Percentiles rank a stretch among this genome's conserved stretches.
These are phyloP conservation scores for Globisporangium uncinulatum DNA, from an alignment of 352 stramenopile species.

Conservation along the genomic window DNA sequence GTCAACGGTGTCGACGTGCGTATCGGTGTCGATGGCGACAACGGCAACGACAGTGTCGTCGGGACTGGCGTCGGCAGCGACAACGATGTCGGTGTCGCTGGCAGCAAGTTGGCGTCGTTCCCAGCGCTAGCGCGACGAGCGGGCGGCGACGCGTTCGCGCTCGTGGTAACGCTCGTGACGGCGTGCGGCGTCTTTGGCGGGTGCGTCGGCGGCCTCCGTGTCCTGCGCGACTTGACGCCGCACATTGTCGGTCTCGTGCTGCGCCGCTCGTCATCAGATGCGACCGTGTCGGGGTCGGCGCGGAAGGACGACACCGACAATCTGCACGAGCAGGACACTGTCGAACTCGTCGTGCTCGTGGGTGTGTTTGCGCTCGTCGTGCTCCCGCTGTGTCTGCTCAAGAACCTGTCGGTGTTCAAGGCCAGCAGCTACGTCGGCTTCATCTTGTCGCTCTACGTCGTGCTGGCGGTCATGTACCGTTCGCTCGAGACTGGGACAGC, in stretches of 20 bases:
- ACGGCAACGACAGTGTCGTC: too few relatives aligned
- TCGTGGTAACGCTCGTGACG: slow-evolving; percentile 61
- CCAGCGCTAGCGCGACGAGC: slow-evolving; percentile 56
- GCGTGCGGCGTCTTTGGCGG: slow-evolving; percentile 64
- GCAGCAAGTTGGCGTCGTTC: slow-evolving; percentile 52
- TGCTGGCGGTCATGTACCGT: slow-evolving; percentile 48
- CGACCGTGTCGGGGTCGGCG: background rate
- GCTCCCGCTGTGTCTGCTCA: slow-evolving; percentile 66
- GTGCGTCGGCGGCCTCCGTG: slow-evolving; percentile 65
- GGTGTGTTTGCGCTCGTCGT: slow-evolving; percentile 43
- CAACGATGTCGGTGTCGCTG: slow-evolving; percentile 30
- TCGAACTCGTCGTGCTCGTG: slow-evolving; percentile 27
- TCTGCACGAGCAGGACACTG: background rate
- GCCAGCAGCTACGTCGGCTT: slow-evolving; percentile 72
- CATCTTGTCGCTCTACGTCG: slow-evolving; percentile 56
- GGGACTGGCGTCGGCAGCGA: too few relatives aligned
- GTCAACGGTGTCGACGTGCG: too few relatives aligned
- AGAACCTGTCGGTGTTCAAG: slow-evolving; percentile 58
- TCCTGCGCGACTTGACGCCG: slow-evolving; percentile 59
- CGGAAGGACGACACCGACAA: background rate
- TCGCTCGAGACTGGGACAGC: slow-evolving; percentile 21
- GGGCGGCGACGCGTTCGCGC: slow-evolving; percentile 40
- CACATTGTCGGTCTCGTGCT: slow-evolving; percentile 31
- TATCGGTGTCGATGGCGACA: too few relatives aligned
- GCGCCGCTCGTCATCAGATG: background rate